These are phyloP conservation scores for Leucoagaricus sp. DNA, from an alignment of 1,284 basidiomycete species.

Conservation along the genomic window DNA sequence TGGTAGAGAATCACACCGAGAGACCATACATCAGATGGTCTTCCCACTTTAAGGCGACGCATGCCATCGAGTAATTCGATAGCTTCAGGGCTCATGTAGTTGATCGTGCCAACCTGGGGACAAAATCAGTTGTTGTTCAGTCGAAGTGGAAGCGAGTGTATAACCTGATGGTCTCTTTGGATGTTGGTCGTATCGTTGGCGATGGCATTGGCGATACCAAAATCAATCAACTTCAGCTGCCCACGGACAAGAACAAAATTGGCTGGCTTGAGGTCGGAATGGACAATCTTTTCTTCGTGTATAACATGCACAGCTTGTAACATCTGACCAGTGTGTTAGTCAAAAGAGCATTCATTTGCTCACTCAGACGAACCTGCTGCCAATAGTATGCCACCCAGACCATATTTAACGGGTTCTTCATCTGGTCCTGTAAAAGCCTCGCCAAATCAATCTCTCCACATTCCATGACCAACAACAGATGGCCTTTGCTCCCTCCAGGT, in stretches of 20 bases:
- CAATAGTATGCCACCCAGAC: constrained; percentile 93
- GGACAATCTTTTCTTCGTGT: constrained; percentile 95
- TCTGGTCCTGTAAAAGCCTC: constrained; percentile 77
- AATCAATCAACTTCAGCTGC: constrained; percentile 93
- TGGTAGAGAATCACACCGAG: constrained; percentile 97
- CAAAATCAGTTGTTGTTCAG: neutral
- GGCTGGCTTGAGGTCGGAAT: constrained; percentile 94
- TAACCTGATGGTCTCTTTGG: constrained; percentile 88
- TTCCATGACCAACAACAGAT: constrained; percentile 88
- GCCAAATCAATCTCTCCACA: constrained; percentile 92
- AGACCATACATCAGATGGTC: constrained; percentile 95
- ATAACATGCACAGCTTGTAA: constrained; percentile 94
- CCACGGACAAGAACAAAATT: constrained; percentile 96
- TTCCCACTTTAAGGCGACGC: constrained; percentile 80
- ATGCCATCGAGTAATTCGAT: constrained; percentile 81
- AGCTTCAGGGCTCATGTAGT: constrained; percentile 96
- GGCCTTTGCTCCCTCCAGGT: constrained; percentile 63
- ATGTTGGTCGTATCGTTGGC: constrained; percentile 98
- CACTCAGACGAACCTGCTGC: constrained; percentile 66
- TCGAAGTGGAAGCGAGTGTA: neutral
- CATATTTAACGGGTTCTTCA: constrained; percentile 82
- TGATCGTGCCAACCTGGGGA: constrained; percentile 84
- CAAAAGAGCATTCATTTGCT: too few relatives aligned
- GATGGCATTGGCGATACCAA: constrained; percentile 96
- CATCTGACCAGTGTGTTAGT: constrained; percentile 62